Base-by-base conservation (phyloP, 768 basidiomycete species). In the Tephrocybe sp. region DNA sequence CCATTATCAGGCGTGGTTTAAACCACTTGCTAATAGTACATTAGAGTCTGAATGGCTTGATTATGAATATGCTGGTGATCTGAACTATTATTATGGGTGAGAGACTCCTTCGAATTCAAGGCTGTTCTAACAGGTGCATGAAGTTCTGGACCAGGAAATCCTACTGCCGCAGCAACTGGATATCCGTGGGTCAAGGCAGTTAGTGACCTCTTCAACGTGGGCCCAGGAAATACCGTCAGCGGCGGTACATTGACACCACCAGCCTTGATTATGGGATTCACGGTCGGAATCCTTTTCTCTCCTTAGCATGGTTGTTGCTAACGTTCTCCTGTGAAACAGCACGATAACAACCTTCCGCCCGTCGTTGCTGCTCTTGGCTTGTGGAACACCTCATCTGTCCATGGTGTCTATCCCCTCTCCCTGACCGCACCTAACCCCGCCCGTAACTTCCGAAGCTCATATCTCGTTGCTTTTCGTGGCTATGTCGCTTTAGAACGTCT, bases 21-120 rank as follows among this genome's bases (percentile, higher is more conserved):
- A 38, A 5, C 31, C 13, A 13, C 16, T 40, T 34, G 5, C 31
- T 41, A 8, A 10, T 2, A 16, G 5, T 35, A 14, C 19, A n/a
- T 4, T 35, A 73, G 72, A 67, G 7, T 55, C 55, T 6, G 75
- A 76, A 56, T 75, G 74, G 75, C 53, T 70, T 7, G 62, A 72
- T 36, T 76, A 75, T 41, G 75, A 76, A 53, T 75, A 76, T 47
- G 73, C 73, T 2, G 55, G 71, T 36, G 75, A 76, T 51, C 61
- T 76, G 41, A 74, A 73, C 53, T 76, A 76, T 44, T 75, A 75
- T 55, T 75, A 75, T 42, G 74, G 74, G 70, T 68, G 50, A n/a
- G 63, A 7, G 9, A 17, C 16, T 30, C 5, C 34, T 10, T 39
- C n/a, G 39, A 44, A n/a, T 19, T 23, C 5, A 38, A 22, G 5